These are phyloP conservation scores for Agapanthus africanus DNA, from an alignment of 106 monocot species.

Conservation along the genomic window DNA sequence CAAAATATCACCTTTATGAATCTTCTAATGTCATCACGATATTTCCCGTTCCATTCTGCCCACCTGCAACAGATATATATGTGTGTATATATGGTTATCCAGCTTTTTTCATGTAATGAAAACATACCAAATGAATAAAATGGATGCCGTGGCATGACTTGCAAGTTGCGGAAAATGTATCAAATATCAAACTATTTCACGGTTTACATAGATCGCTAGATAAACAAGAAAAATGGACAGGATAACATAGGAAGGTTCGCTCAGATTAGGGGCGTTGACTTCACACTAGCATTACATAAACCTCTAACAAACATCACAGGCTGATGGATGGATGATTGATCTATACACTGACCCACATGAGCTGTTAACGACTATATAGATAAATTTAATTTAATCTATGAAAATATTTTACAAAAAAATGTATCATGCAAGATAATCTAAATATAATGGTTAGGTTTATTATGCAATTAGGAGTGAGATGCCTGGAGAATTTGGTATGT, in stretches of 20 bases:
- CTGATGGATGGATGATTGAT: background rate
- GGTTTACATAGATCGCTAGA: background rate
- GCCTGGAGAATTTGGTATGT: too few species aligned
- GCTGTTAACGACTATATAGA: too few species aligned
- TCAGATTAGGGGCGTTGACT: background rate
- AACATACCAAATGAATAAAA: background rate
- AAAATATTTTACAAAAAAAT: too few species aligned
- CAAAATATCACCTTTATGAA: constrained; percentile 70
- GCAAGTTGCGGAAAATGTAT: background rate
- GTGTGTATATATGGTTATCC: background rate
- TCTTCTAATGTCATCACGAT: constrained; percentile 90
- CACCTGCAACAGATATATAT: constrained; percentile 51
- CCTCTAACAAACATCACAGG: background rate
- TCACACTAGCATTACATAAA: background rate
- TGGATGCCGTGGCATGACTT: too few species aligned
- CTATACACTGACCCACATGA: too few species aligned
- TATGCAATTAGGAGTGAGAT: too few species aligned
- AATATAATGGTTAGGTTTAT: too few species aligned
- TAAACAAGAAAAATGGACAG: background rate
- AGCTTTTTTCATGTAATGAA: background rate
- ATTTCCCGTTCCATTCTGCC: constrained; percentile 99
- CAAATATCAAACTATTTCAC: background rate
- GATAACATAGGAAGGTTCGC: background rate
- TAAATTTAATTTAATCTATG: too few species aligned
- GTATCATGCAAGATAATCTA: too few species aligned